These are phyloP conservation scores for Garcia nutans DNA, from an alignment of 345 rosid genomes.

Conservation along the genomic window DNA sequence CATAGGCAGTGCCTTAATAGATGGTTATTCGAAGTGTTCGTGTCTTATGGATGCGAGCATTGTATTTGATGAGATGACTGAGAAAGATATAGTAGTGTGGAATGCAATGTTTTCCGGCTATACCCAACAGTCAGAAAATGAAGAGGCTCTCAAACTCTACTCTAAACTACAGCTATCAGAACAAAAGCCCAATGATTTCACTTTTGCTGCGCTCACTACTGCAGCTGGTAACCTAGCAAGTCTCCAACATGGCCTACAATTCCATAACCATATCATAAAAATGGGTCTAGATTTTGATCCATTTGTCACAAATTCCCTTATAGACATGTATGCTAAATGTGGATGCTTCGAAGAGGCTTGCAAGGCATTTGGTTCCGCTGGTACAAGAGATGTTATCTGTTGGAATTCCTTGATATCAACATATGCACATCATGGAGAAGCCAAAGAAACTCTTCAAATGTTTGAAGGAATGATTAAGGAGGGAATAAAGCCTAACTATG, in stretches of 20 bases:
- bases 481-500: conserved; percentile 60
- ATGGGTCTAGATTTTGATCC: conserved; percentile 49
- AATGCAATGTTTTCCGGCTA: conserved; percentile 73
- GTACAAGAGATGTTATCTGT: conserved; percentile 50
- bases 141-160: conserved; percentile 64
- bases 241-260: conserved; percentile 59
- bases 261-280: conserved; percentile 56
- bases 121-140: conserved; percentile 54
- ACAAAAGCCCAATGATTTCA: conserved; percentile 55
- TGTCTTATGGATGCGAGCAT: conserved; percentile 54
- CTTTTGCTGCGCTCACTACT: conserved; percentile 60
- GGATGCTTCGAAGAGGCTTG: conserved; percentile 61
- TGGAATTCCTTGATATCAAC: conserved; percentile 75
- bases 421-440: conserved; percentile 73
- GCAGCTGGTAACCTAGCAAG: conserved; percentile 65
- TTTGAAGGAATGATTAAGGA: conserved; percentile 52
- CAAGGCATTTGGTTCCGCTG: conserved; percentile 41
- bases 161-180: conserved; percentile 42
- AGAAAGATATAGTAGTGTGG: conserved; percentile 77
- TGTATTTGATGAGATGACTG: conserved; percentile 57
- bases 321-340: conserved; percentile 82
- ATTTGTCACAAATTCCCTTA: conserved; percentile 51
- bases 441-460: conserved; percentile 48
- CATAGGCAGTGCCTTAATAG: conserved; percentile 62
- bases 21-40: conserved; percentile 63